Evolutionary conservation across 495 filamentous ascomycete species (phyloP).

Genomic region (Penicillium antarcticum): DNA sequence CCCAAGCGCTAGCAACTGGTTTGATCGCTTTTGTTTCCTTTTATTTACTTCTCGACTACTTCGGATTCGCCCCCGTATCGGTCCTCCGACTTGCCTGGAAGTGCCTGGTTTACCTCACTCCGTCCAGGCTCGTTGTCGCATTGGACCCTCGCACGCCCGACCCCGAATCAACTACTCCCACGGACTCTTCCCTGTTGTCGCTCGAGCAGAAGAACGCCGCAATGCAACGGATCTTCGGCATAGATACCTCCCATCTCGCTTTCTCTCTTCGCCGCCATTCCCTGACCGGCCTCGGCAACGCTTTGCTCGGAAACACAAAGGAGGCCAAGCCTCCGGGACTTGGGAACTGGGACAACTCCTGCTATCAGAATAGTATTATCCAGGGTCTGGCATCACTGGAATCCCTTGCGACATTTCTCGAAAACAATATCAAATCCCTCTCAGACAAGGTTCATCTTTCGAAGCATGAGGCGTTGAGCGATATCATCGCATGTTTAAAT

Average conservation of each 20-base stretch:
- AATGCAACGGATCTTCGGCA: constrained; percentile 62
- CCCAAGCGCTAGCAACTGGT: constrained; percentile 22
- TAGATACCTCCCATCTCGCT: constrained; percentile 52
- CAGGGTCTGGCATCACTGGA: constrained; percentile 78
- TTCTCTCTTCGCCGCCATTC: constrained; percentile 45
- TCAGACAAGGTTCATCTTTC: constrained; percentile 35
- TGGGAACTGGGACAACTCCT: constrained; percentile 91
- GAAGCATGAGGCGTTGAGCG: constrained; percentile 56
- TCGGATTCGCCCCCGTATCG: constrained; percentile 26
- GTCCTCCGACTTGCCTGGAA: constrained; percentile 53
- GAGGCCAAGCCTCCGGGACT: constrained; percentile 65
- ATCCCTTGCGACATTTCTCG: constrained; percentile 53
- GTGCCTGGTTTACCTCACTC: constrained; percentile 56
- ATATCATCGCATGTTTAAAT: constrained; percentile 65
- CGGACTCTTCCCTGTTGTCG: constrained; percentile 17
- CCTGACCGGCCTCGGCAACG: constrained; percentile 39
- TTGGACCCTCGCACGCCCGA: constrained; percentile 46
- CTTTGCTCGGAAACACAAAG: constrained; percentile 33
- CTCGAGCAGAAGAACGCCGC: constrained; percentile 59
- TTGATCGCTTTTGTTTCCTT: constrained; percentile 21
- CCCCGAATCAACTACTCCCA: constrained; percentile 16
- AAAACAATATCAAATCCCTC: constrained; percentile 41
- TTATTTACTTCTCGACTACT: constrained; percentile 27
- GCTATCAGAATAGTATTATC: constrained; percentile 96
- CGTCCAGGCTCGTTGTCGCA: constrained; percentile 55